Evolutionary conservation across 2,329 filamentous ascomycete genomes (phyloP).

Genomic region (Cyphellophora europaea): DNA sequence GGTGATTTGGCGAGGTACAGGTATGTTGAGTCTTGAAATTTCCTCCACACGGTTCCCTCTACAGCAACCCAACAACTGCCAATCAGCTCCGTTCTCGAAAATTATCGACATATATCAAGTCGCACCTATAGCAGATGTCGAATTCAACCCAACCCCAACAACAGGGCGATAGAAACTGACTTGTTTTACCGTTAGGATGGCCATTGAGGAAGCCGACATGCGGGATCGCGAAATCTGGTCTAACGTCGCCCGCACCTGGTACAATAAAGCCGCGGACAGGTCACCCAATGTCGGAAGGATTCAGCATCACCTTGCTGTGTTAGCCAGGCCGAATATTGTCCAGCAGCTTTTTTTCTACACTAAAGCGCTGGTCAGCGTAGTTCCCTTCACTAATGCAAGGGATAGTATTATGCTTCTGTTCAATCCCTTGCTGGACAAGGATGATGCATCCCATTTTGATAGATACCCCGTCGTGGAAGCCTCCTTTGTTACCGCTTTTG

Average conservation of each 20-base stretch:
- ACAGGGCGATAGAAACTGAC: neutral
- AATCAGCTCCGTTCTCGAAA: too few relatives aligned
- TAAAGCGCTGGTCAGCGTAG: constrained; percentile 46
- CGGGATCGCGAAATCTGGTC: constrained; percentile 73
- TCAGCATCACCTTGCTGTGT: constrained; percentile 75
- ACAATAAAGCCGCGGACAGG: constrained; percentile 68
- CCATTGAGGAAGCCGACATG: constrained; percentile 75
- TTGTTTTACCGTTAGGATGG: constrained; percentile 50
- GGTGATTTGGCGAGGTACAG: constrained; percentile 77
- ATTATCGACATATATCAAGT: too few relatives aligned
- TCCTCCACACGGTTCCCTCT: too few relatives aligned
- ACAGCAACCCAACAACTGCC: too few relatives aligned
- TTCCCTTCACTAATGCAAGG: constrained; percentile 46
- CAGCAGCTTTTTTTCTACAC: constrained; percentile 48
- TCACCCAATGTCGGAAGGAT: constrained; percentile 67
- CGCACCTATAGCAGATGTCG: too few relatives aligned
- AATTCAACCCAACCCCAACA: too few relatives aligned
- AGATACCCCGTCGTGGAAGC: constrained; percentile 31
- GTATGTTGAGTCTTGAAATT: too few relatives aligned
- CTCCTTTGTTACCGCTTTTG: constrained; percentile 46
- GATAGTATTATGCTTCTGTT: constrained; percentile 49
- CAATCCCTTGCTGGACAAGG: constrained; percentile 37
- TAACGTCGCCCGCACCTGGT: constrained; percentile 72
- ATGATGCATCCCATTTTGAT: constrained; percentile 19
- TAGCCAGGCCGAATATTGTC: constrained; percentile 48